A percentile compares a stretch with the other conserved stretches of the same genome.
These are phyloP conservation scores for Furcasterigmium sp. DNA, from an alignment of 2,329 filamentous ascomycete genomes.

Conservation along the genomic window DNA sequence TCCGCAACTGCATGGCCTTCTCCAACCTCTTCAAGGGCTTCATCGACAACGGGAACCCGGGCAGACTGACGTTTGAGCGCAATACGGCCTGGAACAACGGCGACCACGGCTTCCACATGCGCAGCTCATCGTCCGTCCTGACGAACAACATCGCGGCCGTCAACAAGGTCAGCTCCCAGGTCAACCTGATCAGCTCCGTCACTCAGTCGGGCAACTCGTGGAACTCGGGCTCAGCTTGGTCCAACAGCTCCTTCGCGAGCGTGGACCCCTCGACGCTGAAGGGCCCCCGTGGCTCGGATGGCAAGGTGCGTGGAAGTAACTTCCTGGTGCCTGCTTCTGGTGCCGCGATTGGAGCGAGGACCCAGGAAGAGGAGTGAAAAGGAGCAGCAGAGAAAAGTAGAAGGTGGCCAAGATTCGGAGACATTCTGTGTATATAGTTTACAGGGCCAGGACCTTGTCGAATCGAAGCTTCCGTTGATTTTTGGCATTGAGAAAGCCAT, in stretches of 20 bases:
- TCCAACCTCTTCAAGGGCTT: constrained; percentile 36
- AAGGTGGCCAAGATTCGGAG: too few relatives aligned
- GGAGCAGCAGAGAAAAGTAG: neutral
- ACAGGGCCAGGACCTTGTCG: too few relatives aligned
- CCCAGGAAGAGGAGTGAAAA: neutral
- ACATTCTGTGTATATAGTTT: too few relatives aligned
- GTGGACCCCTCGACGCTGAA: constrained; percentile 25
- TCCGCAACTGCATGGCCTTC: constrained; percentile 37
- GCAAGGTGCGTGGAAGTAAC: constrained; percentile 29
- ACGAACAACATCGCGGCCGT: constrained; percentile 31
- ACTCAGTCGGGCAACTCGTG: constrained; percentile 32
- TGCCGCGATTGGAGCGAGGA: constrained; percentile 31
- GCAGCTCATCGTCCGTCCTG: constrained; percentile 27
- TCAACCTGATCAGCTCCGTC: constrained; percentile 16
- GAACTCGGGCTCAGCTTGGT: constrained; percentile 30
- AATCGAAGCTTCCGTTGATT: too few relatives aligned
- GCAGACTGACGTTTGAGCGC: constrained; percentile 29
- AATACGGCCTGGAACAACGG: constrained; percentile 42
- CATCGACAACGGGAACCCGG: constrained; percentile 38
- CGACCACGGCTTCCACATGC: constrained; percentile 33
- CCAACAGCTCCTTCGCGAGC: constrained; percentile 31
- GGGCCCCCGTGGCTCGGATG: constrained; percentile 26
- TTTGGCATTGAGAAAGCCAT: too few relatives aligned
- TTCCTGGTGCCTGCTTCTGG: constrained; percentile 32
- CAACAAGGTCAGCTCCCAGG: constrained; percentile 21